Conservation (phyloP, 2,329 filamentous ascomycete species). For the Calonectria pteridis region DNA sequence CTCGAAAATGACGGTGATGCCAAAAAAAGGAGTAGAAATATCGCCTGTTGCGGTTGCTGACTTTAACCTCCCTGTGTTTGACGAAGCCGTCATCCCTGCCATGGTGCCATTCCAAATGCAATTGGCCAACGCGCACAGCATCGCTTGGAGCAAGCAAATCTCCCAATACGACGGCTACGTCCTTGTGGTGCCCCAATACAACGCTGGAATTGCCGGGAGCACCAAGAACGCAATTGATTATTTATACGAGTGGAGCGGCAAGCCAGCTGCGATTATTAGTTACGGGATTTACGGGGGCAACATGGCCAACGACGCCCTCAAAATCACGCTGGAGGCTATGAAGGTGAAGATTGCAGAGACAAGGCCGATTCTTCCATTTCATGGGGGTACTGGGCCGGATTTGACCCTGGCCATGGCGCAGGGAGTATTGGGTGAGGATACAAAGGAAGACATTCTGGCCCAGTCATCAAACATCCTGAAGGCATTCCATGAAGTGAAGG, state of each 20-base stretch:
- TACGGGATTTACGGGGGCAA: constrained; percentile 33
- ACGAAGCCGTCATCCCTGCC: constrained; percentile 56
- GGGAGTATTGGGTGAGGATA: background rate
- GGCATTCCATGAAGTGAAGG: background rate
- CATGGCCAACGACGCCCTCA: background rate
- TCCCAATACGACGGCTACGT: constrained; percentile 60
- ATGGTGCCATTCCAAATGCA: constrained; percentile 49
- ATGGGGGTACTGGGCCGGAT: background rate
- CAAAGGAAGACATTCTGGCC: background rate
- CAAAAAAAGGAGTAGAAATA: background rate
- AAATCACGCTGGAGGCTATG: constrained; percentile 21
- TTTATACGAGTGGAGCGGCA: constrained; percentile 63
- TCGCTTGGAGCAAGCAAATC: constrained; percentile 60
- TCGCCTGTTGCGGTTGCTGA: constrained; percentile 22
- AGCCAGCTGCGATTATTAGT: constrained; percentile 29
- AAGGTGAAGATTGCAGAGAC: constrained; percentile 22
- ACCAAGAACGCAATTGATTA: constrained; percentile 75
- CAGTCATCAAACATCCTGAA: background rate
- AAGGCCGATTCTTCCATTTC: background rate
- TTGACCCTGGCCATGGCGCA: background rate
- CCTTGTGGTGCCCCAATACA: constrained; percentile 68
- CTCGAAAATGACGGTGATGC: background rate
- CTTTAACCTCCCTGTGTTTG: constrained; percentile 56
- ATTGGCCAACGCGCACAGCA: constrained; percentile 56
- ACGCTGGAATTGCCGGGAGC: constrained; percentile 64